Evolutionary conservation across 495 filamentous ascomycete species (phyloP).

Genomic region (Tuber borchii): DNA sequence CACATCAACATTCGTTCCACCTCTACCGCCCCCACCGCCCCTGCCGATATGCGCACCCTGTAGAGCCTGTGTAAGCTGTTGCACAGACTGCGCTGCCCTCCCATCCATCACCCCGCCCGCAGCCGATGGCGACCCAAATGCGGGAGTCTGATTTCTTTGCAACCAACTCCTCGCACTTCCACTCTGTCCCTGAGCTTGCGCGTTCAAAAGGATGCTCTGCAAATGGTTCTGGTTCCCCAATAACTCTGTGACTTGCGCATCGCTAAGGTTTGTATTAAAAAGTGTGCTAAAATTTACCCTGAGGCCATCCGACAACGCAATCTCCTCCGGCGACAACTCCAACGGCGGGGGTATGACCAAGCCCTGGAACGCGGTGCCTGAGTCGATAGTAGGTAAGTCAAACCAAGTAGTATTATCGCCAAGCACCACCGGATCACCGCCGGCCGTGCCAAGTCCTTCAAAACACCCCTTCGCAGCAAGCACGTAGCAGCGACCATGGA

Average conservation of each 20-base stretch:
- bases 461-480: constrained; percentile 45
- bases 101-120: neutral
- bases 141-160: constrained; percentile 6
- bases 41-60: neutral
- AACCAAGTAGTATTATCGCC: constrained; percentile 35
- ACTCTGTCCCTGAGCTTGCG: constrained; percentile 19
- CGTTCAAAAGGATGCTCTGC: constrained; percentile 20
- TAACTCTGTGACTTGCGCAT: constrained; percentile 17
- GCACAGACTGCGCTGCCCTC: neutral
- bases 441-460: constrained; percentile 9
- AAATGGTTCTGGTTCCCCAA: constrained; percentile 28
- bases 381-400: constrained; percentile 34
- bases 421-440: constrained; percentile 18
- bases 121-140: neutral
- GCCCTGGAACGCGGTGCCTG: constrained; percentile 27
- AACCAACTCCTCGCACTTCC: constrained; percentile 39
- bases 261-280: constrained; percentile 23
- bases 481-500: constrained; percentile 34
- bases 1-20: neutral
- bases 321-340: constrained; percentile 21
- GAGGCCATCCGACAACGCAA: constrained; percentile 24
- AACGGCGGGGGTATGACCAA: constrained; percentile 18
- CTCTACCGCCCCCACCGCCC: neutral
- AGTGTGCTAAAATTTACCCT: constrained; percentile 26
- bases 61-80: neutral